phyloP scores from a whole-genome alignment of 352 stramenopile genomes.

The Globisporangium uncinulatum region DNA sequence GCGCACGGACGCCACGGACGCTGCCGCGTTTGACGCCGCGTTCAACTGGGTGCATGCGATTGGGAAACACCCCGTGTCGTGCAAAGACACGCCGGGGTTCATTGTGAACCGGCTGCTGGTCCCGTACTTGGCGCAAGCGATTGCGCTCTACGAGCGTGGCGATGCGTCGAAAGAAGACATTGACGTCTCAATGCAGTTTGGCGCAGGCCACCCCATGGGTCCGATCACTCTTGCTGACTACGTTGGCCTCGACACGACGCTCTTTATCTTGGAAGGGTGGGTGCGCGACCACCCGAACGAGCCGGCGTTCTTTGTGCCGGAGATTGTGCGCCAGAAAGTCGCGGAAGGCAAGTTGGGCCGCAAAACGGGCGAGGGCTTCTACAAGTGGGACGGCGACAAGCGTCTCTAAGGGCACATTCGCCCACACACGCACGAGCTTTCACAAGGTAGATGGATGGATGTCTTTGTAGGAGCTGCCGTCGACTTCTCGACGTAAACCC shows the following conservation, averaged over 20 bases:
- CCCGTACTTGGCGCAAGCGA: conserved; percentile 79
- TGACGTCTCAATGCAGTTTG: conserved; percentile 96
- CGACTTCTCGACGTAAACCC: too few species aligned
- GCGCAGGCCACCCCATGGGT: conserved; percentile 97
- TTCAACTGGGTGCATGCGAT: conserved; percentile 91
- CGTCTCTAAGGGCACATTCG: conserved; percentile 50
- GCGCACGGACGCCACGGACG: conserved; percentile 89
- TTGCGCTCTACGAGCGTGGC: conserved; percentile 92
- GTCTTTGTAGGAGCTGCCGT: too few species aligned
- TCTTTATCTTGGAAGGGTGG: conserved; percentile 96
- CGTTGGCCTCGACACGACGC: conserved; percentile 95
- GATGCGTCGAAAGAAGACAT: conserved; percentile 96
- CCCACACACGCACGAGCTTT: too few species aligned
- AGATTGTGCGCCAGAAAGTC: conserved; percentile 91
- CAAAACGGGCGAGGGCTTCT: conserved; percentile 97
- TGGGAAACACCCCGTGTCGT: conserved; percentile 92
- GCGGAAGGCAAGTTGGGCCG: conserved; percentile 91
- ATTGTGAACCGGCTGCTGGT: conserved; percentile 95
- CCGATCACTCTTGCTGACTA: conserved; percentile 94
- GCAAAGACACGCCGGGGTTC: conserved; percentile 96
- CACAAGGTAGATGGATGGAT: too few species aligned
- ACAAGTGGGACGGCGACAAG: conserved; percentile 89
- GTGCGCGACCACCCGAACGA: conserved; percentile 94
- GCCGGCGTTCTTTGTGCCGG: conserved; percentile 93
- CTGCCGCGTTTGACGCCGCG: conserved; percentile 11